These are phyloP conservation scores for Thelephora ganbajun DNA, from an alignment of 768 basidiomycete species.

Conservation along the genomic window DNA sequence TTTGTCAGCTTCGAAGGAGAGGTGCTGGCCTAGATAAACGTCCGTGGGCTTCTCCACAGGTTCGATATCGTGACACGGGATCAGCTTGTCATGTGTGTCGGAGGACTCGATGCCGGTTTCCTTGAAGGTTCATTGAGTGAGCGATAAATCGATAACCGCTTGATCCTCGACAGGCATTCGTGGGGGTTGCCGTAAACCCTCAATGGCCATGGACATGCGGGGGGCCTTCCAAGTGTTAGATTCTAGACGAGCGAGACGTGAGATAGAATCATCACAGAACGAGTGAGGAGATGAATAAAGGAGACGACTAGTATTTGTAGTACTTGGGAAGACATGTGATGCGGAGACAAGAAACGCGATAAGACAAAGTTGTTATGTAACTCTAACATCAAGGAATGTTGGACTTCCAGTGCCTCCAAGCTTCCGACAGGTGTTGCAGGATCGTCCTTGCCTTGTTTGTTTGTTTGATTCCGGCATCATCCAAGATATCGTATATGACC, in stretches of 20 bases:
- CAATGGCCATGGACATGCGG: slow-evolving; percentile 98
- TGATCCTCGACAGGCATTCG: slow-evolving; percentile 96
- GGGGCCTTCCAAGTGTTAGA: slow-evolving; percentile 99
- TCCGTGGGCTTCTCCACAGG: slow-evolving; percentile 99
- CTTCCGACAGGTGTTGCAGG: slow-evolving; percentile 93
- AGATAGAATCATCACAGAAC: too few relatives aligned
- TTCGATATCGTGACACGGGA: slow-evolving; percentile 98
- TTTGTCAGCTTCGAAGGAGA: slow-evolving; percentile 99
- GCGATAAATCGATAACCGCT: slow-evolving; percentile 83
- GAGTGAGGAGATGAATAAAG: too few relatives aligned
- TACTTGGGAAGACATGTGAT: too few relatives aligned
- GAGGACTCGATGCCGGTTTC: slow-evolving; percentile 96
- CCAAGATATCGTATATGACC: slow-evolving; percentile 99
- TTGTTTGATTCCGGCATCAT: slow-evolving; percentile 99
- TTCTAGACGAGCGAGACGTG: too few relatives aligned
- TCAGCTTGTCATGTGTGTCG: slow-evolving; percentile 95
- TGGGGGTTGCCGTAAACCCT: slow-evolving; percentile 98
- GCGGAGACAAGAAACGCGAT: too few relatives aligned
- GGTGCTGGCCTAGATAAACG: slow-evolving; percentile 95
- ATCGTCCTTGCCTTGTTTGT: slow-evolving; percentile 99
- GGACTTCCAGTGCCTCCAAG: slow-evolving; percentile 96
- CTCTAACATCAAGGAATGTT: too few relatives aligned
- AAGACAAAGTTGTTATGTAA: too few relatives aligned
- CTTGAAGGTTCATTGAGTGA: slow-evolving; percentile 98
- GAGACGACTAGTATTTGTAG: too few relatives aligned